Evolutionary conservation across 768 basidiomycete species (phyloP).

Genomic region (Chalciporus pseudorubinellus): DNA sequence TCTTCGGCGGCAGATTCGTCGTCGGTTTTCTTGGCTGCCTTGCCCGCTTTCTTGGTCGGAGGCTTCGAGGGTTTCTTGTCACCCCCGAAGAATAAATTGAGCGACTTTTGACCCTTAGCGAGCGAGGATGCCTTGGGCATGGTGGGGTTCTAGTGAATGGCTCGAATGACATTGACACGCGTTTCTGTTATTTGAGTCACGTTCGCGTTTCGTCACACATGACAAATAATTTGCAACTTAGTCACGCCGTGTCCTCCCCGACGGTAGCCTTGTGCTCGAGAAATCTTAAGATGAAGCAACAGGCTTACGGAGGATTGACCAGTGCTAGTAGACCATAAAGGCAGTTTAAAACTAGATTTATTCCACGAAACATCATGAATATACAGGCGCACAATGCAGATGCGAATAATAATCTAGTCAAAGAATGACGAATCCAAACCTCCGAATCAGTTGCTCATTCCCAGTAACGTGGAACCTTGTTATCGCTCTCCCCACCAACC

Average conservation of each 20-base stretch:
- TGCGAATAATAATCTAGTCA: constrained; percentile 5
- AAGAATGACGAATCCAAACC: background rate
- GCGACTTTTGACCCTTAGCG: constrained; percentile 48
- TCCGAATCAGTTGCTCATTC: constrained; percentile 42
- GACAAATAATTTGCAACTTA: background rate
- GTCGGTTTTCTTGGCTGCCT: constrained; percentile 32
- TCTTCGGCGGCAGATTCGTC: constrained; percentile 32
- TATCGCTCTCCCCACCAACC: constrained; percentile 59
- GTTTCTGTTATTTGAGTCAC: constrained; percentile 25
- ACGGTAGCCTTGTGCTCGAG: background rate
- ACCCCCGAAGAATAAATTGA: constrained; percentile 51
- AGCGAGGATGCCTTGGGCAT: constrained; percentile 52
- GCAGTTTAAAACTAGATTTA: constrained; percentile 4
- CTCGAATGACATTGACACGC: constrained; percentile 5
- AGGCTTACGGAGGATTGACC: too few relatives aligned
- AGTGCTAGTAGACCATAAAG: background rate
- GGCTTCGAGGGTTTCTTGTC: constrained; percentile 28
- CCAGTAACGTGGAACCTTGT: constrained; percentile 74
- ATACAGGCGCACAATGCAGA: constrained; percentile 13
- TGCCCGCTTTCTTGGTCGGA: constrained; percentile 27
- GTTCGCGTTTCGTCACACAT: constrained; percentile 12
- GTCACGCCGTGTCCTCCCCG: constrained; percentile 12
- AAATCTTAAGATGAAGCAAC: background rate
- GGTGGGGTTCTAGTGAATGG: constrained; percentile 3
- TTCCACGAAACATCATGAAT: constrained; percentile 9